Base-by-base conservation (phyloP, 176 grass and related monocot species). In the Rhynchospora pubera region DNA sequence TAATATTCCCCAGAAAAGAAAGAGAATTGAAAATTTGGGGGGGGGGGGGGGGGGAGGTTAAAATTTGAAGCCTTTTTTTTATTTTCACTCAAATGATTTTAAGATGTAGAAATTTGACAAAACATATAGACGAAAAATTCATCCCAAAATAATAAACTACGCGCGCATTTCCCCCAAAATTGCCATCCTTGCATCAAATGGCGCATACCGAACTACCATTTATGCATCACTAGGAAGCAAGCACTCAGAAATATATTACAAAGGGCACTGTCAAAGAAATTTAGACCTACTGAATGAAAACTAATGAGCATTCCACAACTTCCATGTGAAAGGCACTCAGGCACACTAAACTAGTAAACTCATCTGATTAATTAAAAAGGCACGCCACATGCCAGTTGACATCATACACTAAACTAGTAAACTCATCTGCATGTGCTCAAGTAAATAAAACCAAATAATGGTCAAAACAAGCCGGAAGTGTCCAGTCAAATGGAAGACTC, bases 281-380 rank as follows among this genome's bases (percentile, higher is more conserved):
- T 7, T 45, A 70, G 42, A 19, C 19, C 9, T 61, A 23, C 0
- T 61, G 45, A 74, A 74, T 24, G 46, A 74, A 51, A 11, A 74
- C 19, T 74, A 51, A 52, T 26, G 5, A 74, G 19, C 46, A 26
- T 50, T 74, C 70, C 16, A 69, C 16, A 19, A 69, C 0, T 47
- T 45, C 21, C 67, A 71, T 46, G 67, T 71, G 16, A 44, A 39
- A 45, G 34, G 16, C 6, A 69, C 12, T 34, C 63, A 45, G 65
- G 16, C 39, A 69, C 12, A 34, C 63, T 75, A 52, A 45, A 75
- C 19, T 73, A 48, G 44, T 14, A 75, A 50, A 28, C 70, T 75
- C 70, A 15, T 22, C 11, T 75, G 71, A 53, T 28, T 75, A 53
- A 75, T 75, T 75, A 75, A 75, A 69, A 9, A 75, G 47, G 47